phyloP scores from a whole-genome alignment of 228 moss, liverwort and hornwort species.

The Sphagnum fallax region DNA sequence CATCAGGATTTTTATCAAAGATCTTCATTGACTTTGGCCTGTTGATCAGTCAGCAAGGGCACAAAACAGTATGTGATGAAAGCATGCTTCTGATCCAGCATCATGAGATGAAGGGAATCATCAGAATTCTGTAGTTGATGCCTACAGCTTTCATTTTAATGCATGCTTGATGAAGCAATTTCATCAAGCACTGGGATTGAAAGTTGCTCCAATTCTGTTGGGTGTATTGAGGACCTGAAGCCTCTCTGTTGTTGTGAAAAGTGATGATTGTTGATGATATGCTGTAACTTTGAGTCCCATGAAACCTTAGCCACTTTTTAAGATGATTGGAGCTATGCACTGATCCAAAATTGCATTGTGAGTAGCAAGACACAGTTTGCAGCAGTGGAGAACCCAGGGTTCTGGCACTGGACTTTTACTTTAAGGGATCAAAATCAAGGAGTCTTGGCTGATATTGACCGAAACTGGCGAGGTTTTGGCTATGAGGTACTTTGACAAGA shows the following conservation, averaged over 20 bases:
- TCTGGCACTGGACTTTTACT: slow-evolving; percentile 94
- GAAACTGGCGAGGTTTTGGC: slow-evolving; percentile 94
- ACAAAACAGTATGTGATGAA: background rate
- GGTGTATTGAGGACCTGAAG: background rate
- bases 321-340: background rate
- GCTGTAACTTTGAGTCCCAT: background rate
- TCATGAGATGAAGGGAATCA: no score
- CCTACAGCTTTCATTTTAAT: no score
- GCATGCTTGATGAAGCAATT: background rate
- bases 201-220: background rate
- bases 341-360: background rate
- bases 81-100: background rate
- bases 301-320: background rate
- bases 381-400: slow-evolving; percentile 82
- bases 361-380: slow-evolving; percentile 78
- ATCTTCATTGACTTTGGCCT: background rate
- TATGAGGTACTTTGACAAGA: slow-evolving; percentile 60
- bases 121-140: no score
- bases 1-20: background rate
- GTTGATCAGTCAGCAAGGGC: background rate
- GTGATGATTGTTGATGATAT: background rate
- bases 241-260: background rate
- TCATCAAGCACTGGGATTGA: background rate
- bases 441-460: slow-evolving; percentile 69
- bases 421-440: slow-evolving; percentile 53